Conservation (phyloP, 257 asterid species). For the Salvia hispanica region DNA sequence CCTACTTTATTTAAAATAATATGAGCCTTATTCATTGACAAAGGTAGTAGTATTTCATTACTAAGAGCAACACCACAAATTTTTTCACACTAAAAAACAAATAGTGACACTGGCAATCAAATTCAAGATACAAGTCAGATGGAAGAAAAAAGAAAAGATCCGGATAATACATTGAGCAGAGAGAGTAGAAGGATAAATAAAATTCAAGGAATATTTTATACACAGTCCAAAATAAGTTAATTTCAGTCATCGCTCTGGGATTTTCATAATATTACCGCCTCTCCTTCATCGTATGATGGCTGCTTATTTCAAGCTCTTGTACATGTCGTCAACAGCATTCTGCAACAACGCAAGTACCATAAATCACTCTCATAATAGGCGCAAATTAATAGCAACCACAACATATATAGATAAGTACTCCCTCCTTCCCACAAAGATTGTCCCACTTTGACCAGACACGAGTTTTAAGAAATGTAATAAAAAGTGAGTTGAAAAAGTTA, state of each 20-base stretch:
- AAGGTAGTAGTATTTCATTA: too few relatives aligned
- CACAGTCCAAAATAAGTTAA: slow-evolving; percentile 30
- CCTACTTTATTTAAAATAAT: too few relatives aligned
- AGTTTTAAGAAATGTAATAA: too few relatives aligned
- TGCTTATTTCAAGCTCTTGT: slow-evolving; percentile 62
- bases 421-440: too few relatives aligned
- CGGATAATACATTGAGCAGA: background rate
- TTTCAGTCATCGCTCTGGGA: background rate
- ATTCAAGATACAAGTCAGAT: background rate
- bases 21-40: too few relatives aligned
- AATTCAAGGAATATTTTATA: slow-evolving; percentile 21
- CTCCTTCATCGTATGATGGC: background rate
- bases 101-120: background rate
- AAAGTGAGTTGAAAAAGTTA: too few relatives aligned
- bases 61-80: too few relatives aligned
- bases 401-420: background rate
- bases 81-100: background rate
- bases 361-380: background rate
- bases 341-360: slow-evolving; percentile 36
- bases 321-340: slow-evolving; percentile 69
- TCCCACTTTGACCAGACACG: too few relatives aligned
- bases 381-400: background rate
- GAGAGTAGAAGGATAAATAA: background rate
- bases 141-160: background rate
- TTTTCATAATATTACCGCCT: background rate